Evolutionary conservation across 148 eudicot genomes (phyloP).

Genomic region (Polygonum aviculare): DNA sequence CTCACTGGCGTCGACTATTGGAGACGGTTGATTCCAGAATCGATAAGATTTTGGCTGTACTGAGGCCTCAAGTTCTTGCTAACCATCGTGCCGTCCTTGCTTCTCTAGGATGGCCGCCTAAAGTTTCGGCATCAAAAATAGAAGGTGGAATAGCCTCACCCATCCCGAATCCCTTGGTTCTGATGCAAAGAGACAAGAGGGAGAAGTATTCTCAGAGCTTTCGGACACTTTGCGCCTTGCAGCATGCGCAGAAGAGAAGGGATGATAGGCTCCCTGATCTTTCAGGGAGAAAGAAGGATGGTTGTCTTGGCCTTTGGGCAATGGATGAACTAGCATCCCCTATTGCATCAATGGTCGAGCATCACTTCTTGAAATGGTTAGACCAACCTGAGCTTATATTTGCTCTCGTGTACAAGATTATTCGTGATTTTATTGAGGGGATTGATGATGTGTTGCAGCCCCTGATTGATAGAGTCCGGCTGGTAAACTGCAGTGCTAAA

Average conservation of each 20-base stretch:
- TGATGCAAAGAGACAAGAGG: slow-evolving; percentile 35
- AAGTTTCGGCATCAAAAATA: slow-evolving; percentile 21
- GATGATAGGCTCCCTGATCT: slow-evolving; percentile 21
- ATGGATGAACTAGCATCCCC: slow-evolving; percentile 47
- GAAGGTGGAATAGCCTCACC: slow-evolving; percentile 15
- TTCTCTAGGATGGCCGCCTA: slow-evolving; percentile 47
- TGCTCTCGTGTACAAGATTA: slow-evolving; percentile 39
- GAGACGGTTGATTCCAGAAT: slow-evolving; percentile 39
- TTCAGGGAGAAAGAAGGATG: slow-evolving; percentile 19
- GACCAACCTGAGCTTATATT: slow-evolving; percentile 41
- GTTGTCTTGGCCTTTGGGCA: slow-evolving; percentile 34
- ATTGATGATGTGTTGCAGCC: slow-evolving; percentile 52
- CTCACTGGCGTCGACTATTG: slow-evolving; percentile 32
- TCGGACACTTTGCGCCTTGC: slow-evolving; percentile 43
- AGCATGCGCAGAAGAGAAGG: slow-evolving; percentile 32
- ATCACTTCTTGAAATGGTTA: slow-evolving; percentile 39
- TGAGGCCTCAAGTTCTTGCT: slow-evolving; percentile 44
- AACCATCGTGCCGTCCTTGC: slow-evolving; percentile 39
- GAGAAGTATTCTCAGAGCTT: slow-evolving; percentile 40
- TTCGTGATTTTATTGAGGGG: slow-evolving; percentile 37
- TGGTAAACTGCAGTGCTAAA: slow-evolving; percentile 44
- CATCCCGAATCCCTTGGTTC: slow-evolving; percentile 40
- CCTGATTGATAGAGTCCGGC: slow-evolving; percentile 42
- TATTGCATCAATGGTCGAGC: slow-evolving; percentile 41
- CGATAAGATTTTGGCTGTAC: slow-evolving; percentile 26